Evolutionary conservation across 495 filamentous ascomycete species (phyloP).

Genomic region (Clavariopsis aquatica): DNA sequence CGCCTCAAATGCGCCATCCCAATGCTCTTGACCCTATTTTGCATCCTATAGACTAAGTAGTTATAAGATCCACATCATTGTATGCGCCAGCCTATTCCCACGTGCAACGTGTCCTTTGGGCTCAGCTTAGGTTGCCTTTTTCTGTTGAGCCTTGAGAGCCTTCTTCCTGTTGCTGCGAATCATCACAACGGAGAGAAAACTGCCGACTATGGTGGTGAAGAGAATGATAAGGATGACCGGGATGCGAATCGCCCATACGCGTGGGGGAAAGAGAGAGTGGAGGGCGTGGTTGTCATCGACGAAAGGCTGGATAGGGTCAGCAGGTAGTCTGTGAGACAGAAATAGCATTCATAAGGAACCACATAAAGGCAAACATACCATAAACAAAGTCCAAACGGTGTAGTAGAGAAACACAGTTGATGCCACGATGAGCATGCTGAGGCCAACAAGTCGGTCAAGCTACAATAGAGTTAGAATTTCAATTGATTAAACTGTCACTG

Average conservation of each 20-base stretch:
- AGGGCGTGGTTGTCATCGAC: conserved; percentile 92
- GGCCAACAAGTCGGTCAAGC: conserved; percentile 94
- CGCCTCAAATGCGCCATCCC: not conserved
- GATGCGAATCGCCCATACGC: conserved; percentile 98
- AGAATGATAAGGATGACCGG: conserved; percentile 94
- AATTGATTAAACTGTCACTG: not conserved
- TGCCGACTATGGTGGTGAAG: conserved; percentile 90
- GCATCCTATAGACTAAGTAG: not conserved
- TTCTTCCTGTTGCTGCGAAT: conserved; percentile 98
- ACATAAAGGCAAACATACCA: conserved; percentile 59
- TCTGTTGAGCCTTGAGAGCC: conserved; percentile 83
- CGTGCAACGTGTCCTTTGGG: conserved; percentile 25
- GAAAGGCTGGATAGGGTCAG: conserved; percentile 68
- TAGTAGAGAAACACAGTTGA: conserved; percentile 98
- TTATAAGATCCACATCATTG: not conserved
- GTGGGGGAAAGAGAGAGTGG: conserved; percentile 92
- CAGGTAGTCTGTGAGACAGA: not conserved
- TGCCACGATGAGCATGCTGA: conserved; percentile 96
- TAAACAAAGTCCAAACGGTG: conserved; percentile 94
- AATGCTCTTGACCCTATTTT: not conserved
- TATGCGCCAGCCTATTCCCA: not conserved
- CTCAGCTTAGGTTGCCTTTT: conserved; percentile 51
- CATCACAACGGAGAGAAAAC: conserved; percentile 96
- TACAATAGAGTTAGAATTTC: conserved; percentile 45
- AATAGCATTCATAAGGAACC: not conserved